A percentile compares a stretch with the other conserved stretches of the same genome.
Evolutionary conservation across 805 yeast species (phyloP).

Genomic region (Saturnispora quitensis): DNA sequence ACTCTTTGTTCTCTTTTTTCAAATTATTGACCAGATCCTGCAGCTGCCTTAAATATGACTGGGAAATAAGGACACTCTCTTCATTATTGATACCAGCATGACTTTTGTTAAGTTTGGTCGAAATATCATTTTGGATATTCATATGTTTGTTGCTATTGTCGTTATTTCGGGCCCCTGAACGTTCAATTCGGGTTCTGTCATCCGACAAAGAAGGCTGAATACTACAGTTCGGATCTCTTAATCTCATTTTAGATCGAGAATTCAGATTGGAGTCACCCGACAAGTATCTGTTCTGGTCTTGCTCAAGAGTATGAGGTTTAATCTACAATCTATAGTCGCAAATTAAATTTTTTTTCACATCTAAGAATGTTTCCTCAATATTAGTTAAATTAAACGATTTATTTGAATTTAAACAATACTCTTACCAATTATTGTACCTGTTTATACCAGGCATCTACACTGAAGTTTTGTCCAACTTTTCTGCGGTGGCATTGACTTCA

Average conservation of each 20-base stretch:
- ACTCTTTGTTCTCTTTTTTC: not conserved
- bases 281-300: not conserved
- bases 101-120: not conserved
- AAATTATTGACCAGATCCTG: not conserved
- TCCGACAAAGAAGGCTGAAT: not conserved
- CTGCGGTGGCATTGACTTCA: constrained; percentile 27
- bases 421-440: not conserved
- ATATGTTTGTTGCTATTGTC: not conserved
- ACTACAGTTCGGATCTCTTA: not conserved
- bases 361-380: not conserved
- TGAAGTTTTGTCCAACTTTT: constrained; percentile 32
- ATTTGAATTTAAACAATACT: not conserved
- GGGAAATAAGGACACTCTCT: not conserved
- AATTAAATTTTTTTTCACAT: not conserved
- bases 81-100: not conserved
- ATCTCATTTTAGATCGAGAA: not conserved
- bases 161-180: not conserved
- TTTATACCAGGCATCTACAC: constrained; percentile 17
- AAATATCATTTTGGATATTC: not conserved
- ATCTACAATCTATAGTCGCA: not conserved
- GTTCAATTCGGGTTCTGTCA: not conserved
- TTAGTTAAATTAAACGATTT: not conserved
- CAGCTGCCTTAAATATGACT: not conserved
- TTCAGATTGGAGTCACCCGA: not conserved
- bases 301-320: not conserved